These are phyloP conservation scores for Lolium rigidum DNA, from an alignment of 176 grass and related monocot species.

Conservation along the genomic window DNA sequence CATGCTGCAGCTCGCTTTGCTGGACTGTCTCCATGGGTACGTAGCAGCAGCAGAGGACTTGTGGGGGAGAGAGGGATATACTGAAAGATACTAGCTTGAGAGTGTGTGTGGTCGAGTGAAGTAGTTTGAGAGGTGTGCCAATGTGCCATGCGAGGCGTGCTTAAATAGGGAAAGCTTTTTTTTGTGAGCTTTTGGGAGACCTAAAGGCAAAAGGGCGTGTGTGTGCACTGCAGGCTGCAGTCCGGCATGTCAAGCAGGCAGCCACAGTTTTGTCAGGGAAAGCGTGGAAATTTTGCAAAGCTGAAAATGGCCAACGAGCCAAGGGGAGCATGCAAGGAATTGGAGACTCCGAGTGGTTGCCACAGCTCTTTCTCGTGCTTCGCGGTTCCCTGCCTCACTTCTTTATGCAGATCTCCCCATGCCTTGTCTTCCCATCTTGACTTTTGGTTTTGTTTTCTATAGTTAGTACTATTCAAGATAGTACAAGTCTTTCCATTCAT, in stretches of 20 bases:
- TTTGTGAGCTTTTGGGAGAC: slow-evolving; percentile 51
- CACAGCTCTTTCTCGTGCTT: slow-evolving; percentile 66
- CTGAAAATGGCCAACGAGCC: slow-evolving; percentile 40
- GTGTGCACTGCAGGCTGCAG: slow-evolving; percentile 44
- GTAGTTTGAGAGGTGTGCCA: slow-evolving; percentile 9
- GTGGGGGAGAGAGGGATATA: slow-evolving; percentile 1
- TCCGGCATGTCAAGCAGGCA: slow-evolving; percentile 54
- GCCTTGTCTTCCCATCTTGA: neutral
- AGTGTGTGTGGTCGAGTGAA: neutral
- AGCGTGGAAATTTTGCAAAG: slow-evolving; percentile 57
- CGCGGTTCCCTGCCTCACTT: slow-evolving; percentile 23
- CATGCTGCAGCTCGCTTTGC: slow-evolving; percentile 44
- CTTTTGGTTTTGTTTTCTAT: neutral
- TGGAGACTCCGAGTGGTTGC: slow-evolving; percentile 26
- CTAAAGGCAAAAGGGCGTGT: slow-evolving; percentile 39
- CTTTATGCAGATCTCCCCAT: neutral
- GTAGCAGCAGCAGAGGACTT: slow-evolving; percentile 8
- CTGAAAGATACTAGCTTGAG: neutral
- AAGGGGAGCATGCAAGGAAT: slow-evolving; percentile 37
- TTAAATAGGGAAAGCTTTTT: slow-evolving; percentile 68
- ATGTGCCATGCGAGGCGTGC: slow-evolving; percentile 49
- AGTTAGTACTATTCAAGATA: neutral
- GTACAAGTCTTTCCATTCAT: neutral
- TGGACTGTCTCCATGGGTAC: slow-evolving; percentile 41
- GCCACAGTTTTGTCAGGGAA: slow-evolving; percentile 53